phyloP scores from a whole-genome alignment of 2,329 filamentous ascomycete species.

The Xenosphaeropsis pyriputrescens region DNA sequence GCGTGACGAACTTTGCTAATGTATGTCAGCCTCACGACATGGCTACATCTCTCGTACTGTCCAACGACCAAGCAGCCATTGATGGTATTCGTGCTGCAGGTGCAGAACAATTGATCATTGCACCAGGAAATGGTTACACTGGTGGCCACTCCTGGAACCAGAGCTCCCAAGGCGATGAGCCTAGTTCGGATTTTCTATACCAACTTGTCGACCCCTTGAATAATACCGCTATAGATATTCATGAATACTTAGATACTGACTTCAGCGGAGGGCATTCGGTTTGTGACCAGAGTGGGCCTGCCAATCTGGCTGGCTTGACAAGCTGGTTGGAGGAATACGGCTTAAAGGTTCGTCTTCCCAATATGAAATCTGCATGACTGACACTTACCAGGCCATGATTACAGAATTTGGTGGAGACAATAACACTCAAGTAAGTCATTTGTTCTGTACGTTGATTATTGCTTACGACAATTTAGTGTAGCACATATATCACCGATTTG shows the following conservation, averaged over 20 bases:
- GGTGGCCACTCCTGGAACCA: constrained; percentile 31
- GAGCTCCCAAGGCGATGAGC: constrained; percentile 19
- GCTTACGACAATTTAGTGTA: constrained; percentile 12
- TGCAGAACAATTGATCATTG: constrained; percentile 30
- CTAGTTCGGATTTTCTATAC: constrained; percentile 23
- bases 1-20: neutral
- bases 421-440: constrained; percentile 16
- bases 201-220: constrained; percentile 28
- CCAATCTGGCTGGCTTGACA: constrained; percentile 25
- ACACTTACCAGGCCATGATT: constrained; percentile 25
- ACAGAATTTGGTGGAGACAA: constrained; percentile 33
- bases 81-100: constrained; percentile 26
- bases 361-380: too few relatives aligned
- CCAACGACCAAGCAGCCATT: constrained; percentile 31
- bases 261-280: constrained; percentile 27
- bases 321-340: constrained; percentile 28
- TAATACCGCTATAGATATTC: constrained; percentile 34
- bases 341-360: constrained; percentile 8
- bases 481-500: constrained; percentile 23
- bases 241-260: constrained; percentile 34
- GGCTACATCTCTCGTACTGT: constrained; percentile 26
- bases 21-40: constrained; percentile 29
- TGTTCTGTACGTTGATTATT: too few relatives aligned
- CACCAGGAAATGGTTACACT: constrained; percentile 32
- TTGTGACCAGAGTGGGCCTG: constrained; percentile 23